phyloP scores from a whole-genome alignment of 2,329 filamentous ascomycete genomes.

The Waltergamsia citrina region DNA sequence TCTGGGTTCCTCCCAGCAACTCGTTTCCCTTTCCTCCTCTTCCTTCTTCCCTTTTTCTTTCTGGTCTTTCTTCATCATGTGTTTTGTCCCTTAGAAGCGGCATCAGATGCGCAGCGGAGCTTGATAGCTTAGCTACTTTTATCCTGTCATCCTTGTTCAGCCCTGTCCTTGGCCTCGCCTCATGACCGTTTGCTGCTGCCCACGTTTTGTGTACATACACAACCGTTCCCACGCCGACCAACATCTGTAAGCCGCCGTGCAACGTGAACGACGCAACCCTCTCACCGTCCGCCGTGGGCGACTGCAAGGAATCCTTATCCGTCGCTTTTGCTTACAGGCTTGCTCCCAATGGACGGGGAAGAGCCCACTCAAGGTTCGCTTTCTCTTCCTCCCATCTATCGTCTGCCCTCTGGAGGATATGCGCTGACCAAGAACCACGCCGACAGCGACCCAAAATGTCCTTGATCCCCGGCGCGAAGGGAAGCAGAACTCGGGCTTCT shows the following conservation, averaged over 20 bases:
- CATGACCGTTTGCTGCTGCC: too few species aligned
- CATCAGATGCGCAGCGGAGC: background rate
- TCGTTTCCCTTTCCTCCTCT: slow-evolving; percentile 3
- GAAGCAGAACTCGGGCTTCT: slow-evolving; percentile 73
- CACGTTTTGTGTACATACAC: background rate
- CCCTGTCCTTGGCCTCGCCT: too few species aligned
- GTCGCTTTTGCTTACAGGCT: background rate
- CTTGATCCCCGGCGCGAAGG: slow-evolving; percentile 74
- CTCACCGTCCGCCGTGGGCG: background rate
- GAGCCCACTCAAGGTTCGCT: slow-evolving; percentile 31
- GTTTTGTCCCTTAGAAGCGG: too few species aligned
- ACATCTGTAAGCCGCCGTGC: background rate
- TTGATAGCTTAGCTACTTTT: too few species aligned
- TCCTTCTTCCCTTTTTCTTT: slow-evolving; percentile 1
- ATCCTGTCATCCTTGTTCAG: background rate
- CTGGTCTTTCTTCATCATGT: too few species aligned
- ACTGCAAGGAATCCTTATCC: background rate
- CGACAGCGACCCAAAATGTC: slow-evolving; percentile 64
- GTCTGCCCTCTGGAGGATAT: background rate
- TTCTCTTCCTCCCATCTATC: background rate
- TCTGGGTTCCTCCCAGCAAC: too few species aligned
- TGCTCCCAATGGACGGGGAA: slow-evolving; percentile 31
- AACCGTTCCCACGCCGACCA: background rate
- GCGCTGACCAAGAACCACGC: slow-evolving; percentile 7
- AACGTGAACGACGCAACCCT: background rate